phyloP scores from a whole-genome alignment of 2,329 filamentous ascomycete species.

The Aspergillus japonicus region DNA sequence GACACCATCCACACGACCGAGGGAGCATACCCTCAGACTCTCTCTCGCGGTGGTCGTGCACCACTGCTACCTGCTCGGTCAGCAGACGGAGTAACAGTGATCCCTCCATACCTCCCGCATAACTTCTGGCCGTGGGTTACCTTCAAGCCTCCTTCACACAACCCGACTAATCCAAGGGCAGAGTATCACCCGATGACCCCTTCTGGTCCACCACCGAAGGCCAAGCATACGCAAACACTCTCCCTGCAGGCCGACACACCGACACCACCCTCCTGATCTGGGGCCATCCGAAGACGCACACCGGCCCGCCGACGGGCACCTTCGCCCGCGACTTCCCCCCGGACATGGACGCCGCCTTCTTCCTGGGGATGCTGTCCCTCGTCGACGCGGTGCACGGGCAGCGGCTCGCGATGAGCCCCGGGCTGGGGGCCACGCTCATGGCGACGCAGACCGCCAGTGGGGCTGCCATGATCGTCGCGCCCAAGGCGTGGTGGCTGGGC shows the following conservation, averaged over 20 bases:
- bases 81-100: background rate
- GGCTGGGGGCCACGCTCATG: background rate
- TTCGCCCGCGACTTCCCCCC: slow-evolving; percentile 8
- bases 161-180: background rate
- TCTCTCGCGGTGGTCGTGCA: background rate
- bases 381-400: slow-evolving; percentile 4
- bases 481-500: slow-evolving; percentile 10
- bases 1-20: slow-evolving; percentile 8
- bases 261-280: slow-evolving; percentile 6
- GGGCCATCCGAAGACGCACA: slow-evolving; percentile 1
- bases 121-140: slow-evolving; percentile 8
- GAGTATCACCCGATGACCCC: slow-evolving; percentile 3
- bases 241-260: slow-evolving; percentile 2
- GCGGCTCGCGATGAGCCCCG: slow-evolving; percentile 1
- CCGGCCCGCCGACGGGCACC: background rate
- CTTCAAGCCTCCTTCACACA: too few relatives aligned
- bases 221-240: background rate
- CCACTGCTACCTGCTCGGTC: background rate
- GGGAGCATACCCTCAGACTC: background rate
- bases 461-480: background rate
- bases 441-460: slow-evolving; percentile 9
- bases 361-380: slow-evolving; percentile 4
- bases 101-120: slow-evolving; percentile 8
- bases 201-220: slow-evolving; percentile 10
- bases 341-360: slow-evolving; percentile 11